Evolutionary conservation across 163 green algal genomes (phyloP).

Genomic region (Chlorella variabilis): DNA sequence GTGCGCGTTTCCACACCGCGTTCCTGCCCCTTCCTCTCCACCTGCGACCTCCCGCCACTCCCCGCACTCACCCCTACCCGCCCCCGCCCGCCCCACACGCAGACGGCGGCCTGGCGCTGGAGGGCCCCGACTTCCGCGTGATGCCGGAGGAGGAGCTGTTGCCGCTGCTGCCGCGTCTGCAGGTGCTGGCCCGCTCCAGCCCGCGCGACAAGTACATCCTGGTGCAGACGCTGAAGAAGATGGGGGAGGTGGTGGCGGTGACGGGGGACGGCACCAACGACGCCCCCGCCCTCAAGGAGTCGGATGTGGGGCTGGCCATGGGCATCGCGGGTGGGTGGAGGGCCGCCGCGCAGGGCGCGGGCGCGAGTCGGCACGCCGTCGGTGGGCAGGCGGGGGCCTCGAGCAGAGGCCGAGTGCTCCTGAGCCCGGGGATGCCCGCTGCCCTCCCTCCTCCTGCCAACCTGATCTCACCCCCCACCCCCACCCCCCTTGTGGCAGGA

Average conservation of each 20-base stretch:
- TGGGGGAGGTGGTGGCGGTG: constrained; percentile 83
- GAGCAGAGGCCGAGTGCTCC: too few species aligned
- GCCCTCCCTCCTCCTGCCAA: background rate
- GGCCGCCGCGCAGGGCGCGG: background rate
- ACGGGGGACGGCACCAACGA: constrained; percentile 98
- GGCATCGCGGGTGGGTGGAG: constrained; percentile 79
- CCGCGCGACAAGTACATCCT: constrained; percentile 94
- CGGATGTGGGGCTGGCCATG: constrained; percentile 96
- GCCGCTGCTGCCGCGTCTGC: constrained; percentile 57
- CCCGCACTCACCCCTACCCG: too few species aligned
- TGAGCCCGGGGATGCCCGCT: too few species aligned
- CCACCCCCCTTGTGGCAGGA: constrained; percentile 40
- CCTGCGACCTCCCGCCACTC: too few species aligned
- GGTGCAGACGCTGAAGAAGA: constrained; percentile 83
- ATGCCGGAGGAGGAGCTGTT: constrained; percentile 81
- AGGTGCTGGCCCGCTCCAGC: constrained; percentile 90
- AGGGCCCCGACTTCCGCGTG: constrained; percentile 89
- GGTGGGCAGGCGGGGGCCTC: too few species aligned
- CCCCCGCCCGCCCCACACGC: too few species aligned
- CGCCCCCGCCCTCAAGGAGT: constrained; percentile 95
- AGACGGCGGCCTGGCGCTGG: constrained; percentile 81
- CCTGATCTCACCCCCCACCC: background rate
- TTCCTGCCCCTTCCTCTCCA: too few species aligned
- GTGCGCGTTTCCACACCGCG: too few species aligned
- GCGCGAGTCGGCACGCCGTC: too few species aligned